A percentile compares a stretch with the other conserved stretches of the same genome.
phyloP scores from a whole-genome alignment of 352 stramenopile genomes.

The Phytophthora pluvialis region DNA sequence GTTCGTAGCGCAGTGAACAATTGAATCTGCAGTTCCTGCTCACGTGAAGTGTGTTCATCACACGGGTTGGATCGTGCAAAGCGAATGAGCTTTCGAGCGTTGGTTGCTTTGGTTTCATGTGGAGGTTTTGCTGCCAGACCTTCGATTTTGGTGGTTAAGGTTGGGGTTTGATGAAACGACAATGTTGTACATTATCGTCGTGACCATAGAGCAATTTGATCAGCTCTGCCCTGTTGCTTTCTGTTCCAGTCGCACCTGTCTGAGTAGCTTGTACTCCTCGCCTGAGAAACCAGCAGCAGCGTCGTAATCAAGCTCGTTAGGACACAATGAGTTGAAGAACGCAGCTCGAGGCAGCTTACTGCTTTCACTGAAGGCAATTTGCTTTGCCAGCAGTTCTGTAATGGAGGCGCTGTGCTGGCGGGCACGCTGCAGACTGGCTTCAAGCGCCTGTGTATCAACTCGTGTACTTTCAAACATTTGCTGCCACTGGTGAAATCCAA shows the following conservation, averaged over 20 bases:
- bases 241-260: neutral
- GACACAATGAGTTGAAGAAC: neutral
- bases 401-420: neutral
- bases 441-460: neutral
- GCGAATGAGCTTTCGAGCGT: no score
- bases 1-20: no score
- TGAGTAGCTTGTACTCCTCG: neutral
- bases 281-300: neutral
- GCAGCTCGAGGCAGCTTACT: neutral
- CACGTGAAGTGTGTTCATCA: no score
- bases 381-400: neutral
- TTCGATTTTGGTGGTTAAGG: no score
- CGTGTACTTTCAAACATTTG: neutral
- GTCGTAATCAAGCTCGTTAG: neutral
- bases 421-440: neutral
- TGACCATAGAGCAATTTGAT: no score
- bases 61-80: no score
- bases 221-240: no score
- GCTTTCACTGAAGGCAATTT: neutral
- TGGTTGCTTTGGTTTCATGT: no score
- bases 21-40: no score
- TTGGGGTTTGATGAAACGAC: no score
- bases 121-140: no score
- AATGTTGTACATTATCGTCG: no score
- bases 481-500: constrained; percentile 1